These are phyloP conservation scores for Saksenaea vasiformis DNA, from an alignment of 371 early-diverging fungal species.

Conservation along the genomic window DNA sequence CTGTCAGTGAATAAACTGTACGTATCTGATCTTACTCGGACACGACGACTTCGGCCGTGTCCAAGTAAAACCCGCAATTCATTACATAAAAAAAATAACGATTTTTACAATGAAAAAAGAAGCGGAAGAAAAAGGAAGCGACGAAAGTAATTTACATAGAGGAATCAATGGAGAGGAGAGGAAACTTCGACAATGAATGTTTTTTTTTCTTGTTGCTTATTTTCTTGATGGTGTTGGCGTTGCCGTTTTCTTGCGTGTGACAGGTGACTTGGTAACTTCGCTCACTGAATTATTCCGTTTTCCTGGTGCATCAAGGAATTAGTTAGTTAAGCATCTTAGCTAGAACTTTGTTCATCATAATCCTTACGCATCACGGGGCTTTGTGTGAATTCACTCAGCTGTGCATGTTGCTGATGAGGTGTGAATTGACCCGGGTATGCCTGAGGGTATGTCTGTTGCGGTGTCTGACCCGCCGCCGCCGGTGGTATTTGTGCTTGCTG, in stretches of 20 bases:
- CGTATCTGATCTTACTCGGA: too few relatives aligned
- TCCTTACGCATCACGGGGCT: conserved; percentile 4
- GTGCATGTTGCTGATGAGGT: conserved; percentile 2
- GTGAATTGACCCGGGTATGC: conserved; percentile 5
- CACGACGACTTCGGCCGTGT: too few relatives aligned
- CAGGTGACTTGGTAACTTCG: conserved; percentile 1
- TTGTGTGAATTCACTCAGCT: not conserved
- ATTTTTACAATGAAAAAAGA: conserved; percentile 3
- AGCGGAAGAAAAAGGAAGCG: not conserved
- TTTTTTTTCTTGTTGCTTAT: not conserved
- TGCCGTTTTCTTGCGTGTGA: conserved; percentile 1
- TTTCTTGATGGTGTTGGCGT: conserved; percentile 5
- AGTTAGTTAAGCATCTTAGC: conserved; percentile 1
- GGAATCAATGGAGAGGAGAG: not conserved
- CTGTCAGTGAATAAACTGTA: too few relatives aligned
- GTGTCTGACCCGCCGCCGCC: conserved; percentile 5
- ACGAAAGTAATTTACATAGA: conserved; percentile 5
- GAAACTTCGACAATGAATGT: not conserved
- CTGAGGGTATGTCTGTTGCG: conserved; percentile 4
- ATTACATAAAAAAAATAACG: not conserved
- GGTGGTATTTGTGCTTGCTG: conserved; percentile 2
- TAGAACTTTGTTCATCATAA: not conserved
- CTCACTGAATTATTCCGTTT: conserved; percentile 1
- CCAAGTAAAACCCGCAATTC: not conserved
- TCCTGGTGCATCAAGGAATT: not conserved